A percentile compares a stretch with the other conserved stretches of the same genome.
Evolutionary conservation across 805 yeast genomes (phyloP).

Genomic region (Wickerhamiella azymoides): DNA sequence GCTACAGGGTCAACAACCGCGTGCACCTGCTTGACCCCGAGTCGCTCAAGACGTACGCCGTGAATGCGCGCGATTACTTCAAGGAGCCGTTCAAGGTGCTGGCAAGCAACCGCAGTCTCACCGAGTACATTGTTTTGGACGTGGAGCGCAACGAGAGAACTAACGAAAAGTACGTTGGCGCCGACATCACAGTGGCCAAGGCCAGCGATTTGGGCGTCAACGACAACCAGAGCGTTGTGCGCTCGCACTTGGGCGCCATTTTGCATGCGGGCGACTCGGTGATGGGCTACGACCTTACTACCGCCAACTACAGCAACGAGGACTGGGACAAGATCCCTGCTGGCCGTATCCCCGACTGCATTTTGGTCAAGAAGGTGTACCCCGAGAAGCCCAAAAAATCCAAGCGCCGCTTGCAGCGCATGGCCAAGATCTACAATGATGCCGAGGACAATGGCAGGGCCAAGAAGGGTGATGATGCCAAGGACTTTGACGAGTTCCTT

Average conservation of each 20-base stretch:
- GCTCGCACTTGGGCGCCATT: conserved; percentile 88
- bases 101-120: conserved; percentile 51
- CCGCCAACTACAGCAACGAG: conserved; percentile 61
- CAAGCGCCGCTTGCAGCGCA: conserved; percentile 87
- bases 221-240: conserved; percentile 66
- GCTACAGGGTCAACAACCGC: conserved; percentile 71
- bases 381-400: conserved; percentile 66
- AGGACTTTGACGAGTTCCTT: conserved; percentile 69
- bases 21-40: conserved; percentile 78
- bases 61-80: conserved; percentile 64
- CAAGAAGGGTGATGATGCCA: conserved; percentile 65
- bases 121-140: conserved; percentile 82
- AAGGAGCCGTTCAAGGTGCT: conserved; percentile 66
- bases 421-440: conserved; percentile 91
- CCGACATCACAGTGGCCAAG: conserved; percentile 86
- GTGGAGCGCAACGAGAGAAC: conserved; percentile 82
- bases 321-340: conserved; percentile 29
- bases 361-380: conserved; percentile 81
- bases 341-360: conserved; percentile 50
- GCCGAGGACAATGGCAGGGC: conserved; percentile 72
- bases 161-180: conserved; percentile 64
- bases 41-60: conserved; percentile 64
- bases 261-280: conserved; percentile 94
- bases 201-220: conserved; percentile 77
- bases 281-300: conserved; percentile 75